Evolutionary conservation across 129 eudicot genomes (phyloP).

Genomic region (Artemisia annua): DNA sequence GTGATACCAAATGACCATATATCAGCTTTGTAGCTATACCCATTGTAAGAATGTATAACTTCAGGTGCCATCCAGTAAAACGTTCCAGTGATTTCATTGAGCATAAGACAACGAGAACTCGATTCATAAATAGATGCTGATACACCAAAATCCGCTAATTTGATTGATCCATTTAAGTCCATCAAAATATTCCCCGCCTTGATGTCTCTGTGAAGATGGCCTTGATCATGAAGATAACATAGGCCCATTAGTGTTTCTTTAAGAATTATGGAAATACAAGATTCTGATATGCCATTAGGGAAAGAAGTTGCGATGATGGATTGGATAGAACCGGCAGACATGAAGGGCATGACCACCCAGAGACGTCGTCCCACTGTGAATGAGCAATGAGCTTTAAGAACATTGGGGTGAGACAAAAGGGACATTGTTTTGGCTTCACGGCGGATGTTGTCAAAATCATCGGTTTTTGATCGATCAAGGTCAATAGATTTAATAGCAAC

Average conservation of each 20-base stretch:
- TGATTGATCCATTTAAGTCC: slow-evolving; percentile 54
- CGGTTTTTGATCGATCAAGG: slow-evolving; percentile 53
- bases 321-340: slow-evolving; percentile 77
- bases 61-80: slow-evolving; percentile 97
- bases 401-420: slow-evolving; percentile 65
- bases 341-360: slow-evolving; percentile 90
- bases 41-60: slow-evolving; percentile 63
- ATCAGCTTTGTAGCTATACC: slow-evolving; percentile 73
- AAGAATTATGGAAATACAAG: slow-evolving; percentile 53
- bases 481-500: slow-evolving; percentile 76
- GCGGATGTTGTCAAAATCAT: slow-evolving; percentile 51
- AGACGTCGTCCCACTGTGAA: slow-evolving; percentile 62
- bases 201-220: slow-evolving; percentile 75
- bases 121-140: slow-evolving; percentile 66
- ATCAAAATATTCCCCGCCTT: slow-evolving; percentile 74
- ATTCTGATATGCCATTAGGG: slow-evolving; percentile 59
- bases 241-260: slow-evolving; percentile 58
- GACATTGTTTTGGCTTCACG: slow-evolving; percentile 75
- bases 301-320: slow-evolving; percentile 60
- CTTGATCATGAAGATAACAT: slow-evolving; percentile 69
- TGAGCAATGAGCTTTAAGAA: slow-evolving; percentile 65
- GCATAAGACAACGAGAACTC: slow-evolving; percentile 29
- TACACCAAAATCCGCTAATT: slow-evolving; percentile 75
- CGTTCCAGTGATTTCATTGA: slow-evolving; percentile 60
- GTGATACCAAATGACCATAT: slow-evolving; percentile 87